Conservation (phyloP, 2,329 filamentous ascomycete species). For the Colletotrichum sp. region DNA sequence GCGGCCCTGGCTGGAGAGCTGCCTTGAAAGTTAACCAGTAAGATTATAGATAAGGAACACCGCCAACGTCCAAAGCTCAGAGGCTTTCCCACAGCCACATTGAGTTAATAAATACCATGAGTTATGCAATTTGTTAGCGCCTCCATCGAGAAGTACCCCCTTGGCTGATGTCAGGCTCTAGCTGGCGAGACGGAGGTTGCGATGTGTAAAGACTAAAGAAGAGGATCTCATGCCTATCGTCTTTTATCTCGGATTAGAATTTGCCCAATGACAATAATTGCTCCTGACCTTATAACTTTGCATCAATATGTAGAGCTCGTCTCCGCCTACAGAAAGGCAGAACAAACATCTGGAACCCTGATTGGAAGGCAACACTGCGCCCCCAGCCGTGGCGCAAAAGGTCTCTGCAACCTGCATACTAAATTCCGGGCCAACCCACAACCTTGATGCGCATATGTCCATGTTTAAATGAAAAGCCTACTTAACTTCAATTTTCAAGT, state of each 20-base stretch:
- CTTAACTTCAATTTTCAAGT: not conserved
- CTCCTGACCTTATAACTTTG: not conserved
- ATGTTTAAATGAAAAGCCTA: not conserved
- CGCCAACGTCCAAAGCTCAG: constrained; percentile 29
- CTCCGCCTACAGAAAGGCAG: not conserved
- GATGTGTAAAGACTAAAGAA: not conserved
- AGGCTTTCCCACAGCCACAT: constrained; percentile 15
- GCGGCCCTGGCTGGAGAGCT: constrained; percentile 31
- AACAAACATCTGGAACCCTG: not conserved
- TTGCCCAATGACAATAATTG: not conserved
- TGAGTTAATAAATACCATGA: not conserved
- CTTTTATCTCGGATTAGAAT: not conserved
- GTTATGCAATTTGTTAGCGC: constrained; percentile 14
- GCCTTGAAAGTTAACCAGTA: constrained; percentile 27
- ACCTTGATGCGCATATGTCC: not conserved
- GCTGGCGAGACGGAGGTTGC: constrained; percentile 28
- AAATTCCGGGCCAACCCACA: not conserved
- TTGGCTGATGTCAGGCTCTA: constrained; percentile 31
- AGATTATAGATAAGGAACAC: constrained; percentile 37
- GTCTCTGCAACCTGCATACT: not conserved
- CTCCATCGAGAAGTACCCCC: constrained; percentile 27
- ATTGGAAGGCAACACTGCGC: not conserved
- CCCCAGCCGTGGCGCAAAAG: not conserved
- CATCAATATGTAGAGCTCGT: not conserved
- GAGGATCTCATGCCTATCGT: not conserved